These are phyloP conservation scores for Dioszegia hungarica DNA, from an alignment of 768 basidiomycete genomes.

Conservation along the genomic window DNA sequence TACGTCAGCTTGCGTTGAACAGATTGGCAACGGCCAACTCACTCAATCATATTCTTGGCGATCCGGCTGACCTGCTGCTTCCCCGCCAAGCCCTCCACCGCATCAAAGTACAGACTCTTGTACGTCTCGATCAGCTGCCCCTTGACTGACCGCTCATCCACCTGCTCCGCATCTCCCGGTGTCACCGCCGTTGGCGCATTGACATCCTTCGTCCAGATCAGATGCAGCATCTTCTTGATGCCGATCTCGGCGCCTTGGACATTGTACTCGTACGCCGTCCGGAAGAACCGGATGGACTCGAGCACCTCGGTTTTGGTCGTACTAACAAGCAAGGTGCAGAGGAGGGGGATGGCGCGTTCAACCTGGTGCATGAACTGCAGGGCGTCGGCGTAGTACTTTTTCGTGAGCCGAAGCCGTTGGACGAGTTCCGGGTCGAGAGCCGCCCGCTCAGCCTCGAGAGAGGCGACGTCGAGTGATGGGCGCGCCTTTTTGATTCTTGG, in stretches of 20 bases:
- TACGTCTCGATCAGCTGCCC: constrained; percentile 86
- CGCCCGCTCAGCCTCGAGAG: constrained; percentile 66
- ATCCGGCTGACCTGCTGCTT: constrained; percentile 88
- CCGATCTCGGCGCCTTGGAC: constrained; percentile 79
- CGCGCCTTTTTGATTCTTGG: constrained; percentile 44
- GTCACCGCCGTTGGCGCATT: constrained; percentile 39
- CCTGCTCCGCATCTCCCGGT: constrained; percentile 52
- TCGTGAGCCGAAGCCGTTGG: constrained; percentile 64
- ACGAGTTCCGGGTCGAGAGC: constrained; percentile 65
- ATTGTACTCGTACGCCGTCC: constrained; percentile 71
- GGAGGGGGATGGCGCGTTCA: constrained; percentile 64
- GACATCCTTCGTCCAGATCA: constrained; percentile 96
- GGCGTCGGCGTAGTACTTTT: constrained; percentile 81
- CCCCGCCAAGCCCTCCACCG: constrained; percentile 64
- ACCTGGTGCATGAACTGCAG: constrained; percentile 71
- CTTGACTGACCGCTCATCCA: constrained; percentile 81
- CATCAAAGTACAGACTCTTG: constrained; percentile 79
- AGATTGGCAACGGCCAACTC: constrained; percentile 15
- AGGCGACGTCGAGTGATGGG: constrained; percentile 59
- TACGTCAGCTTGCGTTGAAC: constrained; percentile 6
- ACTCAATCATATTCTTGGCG: constrained; percentile 97
- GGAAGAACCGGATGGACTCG: constrained; percentile 69
- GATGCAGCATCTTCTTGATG: constrained; percentile 91
- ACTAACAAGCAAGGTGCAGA: constrained; percentile 75
- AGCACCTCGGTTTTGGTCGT: constrained; percentile 55